Percentiles rank a stretch among this genome's conserved stretches.
These are phyloP conservation scores for Colletotrichum lini DNA, from an alignment of 2,329 filamentous ascomycete genomes.

Conservation along the genomic window DNA sequence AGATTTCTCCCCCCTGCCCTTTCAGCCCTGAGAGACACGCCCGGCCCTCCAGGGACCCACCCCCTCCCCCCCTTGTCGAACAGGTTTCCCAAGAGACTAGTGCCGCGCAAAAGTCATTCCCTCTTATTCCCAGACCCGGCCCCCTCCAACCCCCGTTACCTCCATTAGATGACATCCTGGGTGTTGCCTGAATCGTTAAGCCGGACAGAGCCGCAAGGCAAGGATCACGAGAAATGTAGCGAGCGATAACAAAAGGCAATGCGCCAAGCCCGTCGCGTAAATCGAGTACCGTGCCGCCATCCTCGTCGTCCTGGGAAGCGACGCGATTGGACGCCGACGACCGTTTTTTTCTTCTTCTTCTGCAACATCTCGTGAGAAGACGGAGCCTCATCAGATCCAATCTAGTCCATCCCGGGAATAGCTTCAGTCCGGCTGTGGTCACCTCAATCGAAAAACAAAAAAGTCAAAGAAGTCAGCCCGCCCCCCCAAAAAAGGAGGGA, in stretches of 20 bases:
- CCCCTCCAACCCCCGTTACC: background rate
- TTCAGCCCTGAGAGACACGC: slow-evolving; percentile 28
- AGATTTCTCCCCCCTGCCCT: slow-evolving; percentile 37
- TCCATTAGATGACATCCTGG: background rate
- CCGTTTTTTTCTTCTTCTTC: too few species aligned
- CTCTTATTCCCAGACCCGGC: slow-evolving; percentile 41
- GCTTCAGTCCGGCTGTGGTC: background rate
- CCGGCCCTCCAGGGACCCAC: background rate
- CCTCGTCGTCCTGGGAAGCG: slow-evolving; percentile 11
- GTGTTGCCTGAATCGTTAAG: background rate
- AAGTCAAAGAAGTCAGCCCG: background rate
- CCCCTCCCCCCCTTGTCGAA: background rate
- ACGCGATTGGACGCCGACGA: slow-evolving; percentile 18
- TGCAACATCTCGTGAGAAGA: background rate
- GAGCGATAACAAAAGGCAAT: background rate
- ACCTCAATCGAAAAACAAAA: background rate
- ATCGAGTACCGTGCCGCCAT: background rate
- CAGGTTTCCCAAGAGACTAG: slow-evolving; percentile 10
- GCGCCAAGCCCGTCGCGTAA: background rate
- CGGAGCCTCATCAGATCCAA: background rate
- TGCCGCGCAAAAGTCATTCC: slow-evolving; percentile 31
- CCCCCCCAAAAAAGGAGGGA: background rate
- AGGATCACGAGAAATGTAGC: background rate
- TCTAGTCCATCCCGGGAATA: slow-evolving; percentile 25
- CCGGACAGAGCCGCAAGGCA: slow-evolving; percentile 26